phyloP scores from a whole-genome alignment of 495 filamentous ascomycete genomes.

The Apiosordaria backusii region DNA sequence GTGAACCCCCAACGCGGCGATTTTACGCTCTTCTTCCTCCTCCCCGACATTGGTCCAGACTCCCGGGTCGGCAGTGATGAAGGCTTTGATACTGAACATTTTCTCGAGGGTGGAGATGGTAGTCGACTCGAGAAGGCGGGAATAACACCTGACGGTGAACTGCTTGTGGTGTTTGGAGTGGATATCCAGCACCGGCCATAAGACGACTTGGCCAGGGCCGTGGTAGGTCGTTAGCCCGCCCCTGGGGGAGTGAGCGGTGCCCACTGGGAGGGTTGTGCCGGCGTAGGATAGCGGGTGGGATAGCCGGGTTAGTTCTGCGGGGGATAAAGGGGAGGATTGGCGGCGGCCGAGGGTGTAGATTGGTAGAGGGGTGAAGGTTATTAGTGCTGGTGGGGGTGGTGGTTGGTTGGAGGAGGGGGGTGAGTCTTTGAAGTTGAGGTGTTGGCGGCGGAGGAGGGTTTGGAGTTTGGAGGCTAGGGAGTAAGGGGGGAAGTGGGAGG shows the following conservation, averaged over 20 bases:
- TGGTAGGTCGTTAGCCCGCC: conserved; percentile 95
- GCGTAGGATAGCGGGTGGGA: conserved; percentile 33
- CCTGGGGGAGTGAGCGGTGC: conserved; percentile 52
- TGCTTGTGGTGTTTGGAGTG: conserved; percentile 33
- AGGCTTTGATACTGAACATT: conserved; percentile 54
- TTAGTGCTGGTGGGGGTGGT: conserved; percentile 61
- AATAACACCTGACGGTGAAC: conserved; percentile 60
- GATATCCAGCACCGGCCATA: conserved; percentile 83
- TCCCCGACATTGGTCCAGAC: conserved; percentile 61
- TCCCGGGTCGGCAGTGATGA: conserved; percentile 72
- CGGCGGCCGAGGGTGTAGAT: conserved; percentile 90
- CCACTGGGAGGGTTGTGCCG: background rate
- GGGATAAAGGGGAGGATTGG: conserved; percentile 60
- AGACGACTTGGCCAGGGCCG: conserved; percentile 86
- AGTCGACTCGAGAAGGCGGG: conserved; percentile 69
- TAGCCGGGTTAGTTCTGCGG: conserved; percentile 36
- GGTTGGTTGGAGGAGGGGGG: background rate
- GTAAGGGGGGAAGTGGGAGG: conserved; percentile 36
- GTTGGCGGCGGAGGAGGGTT: conserved; percentile 35
- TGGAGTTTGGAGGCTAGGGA: conserved; percentile 40
- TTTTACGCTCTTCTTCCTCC: conserved; percentile 55
- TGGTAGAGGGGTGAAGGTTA: conserved; percentile 80
- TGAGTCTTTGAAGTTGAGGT: conserved; percentile 34
- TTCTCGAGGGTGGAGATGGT: conserved; percentile 59
- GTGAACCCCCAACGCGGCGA: conserved; percentile 87